Evolutionary conservation across 768 basidiomycete genomes (phyloP), one percentile per base, ranked within the genome.

Genomic region (Nevesoporus exiguus): DNA sequence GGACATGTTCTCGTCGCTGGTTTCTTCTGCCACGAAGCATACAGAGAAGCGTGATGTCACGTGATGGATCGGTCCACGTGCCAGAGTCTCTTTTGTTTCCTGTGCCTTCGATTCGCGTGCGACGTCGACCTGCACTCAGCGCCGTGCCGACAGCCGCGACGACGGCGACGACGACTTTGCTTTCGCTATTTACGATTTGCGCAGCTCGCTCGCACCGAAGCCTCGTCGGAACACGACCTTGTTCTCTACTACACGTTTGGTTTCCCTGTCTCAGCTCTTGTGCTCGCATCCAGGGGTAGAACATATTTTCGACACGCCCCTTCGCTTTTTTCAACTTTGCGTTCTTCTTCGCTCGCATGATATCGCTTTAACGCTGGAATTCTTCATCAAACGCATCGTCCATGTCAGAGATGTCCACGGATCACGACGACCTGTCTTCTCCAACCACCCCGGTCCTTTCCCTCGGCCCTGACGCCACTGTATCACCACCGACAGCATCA

Each of bases 1-100:
- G 42, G 86, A 85, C 85, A 86, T 86, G 40, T 42, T 17, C 2
- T 49, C 19, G 11, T 19, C 31, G 14, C 6, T 33, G 9, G 31
- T 15, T 39, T 21, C 14, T 8, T 3, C 21, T 31, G 36, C 29
- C 48, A 39, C 25, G 19, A 39, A 49, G 19, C 37, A 0, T 3
- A 33, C 11, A 11, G 33, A 27, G 11, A 24, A 25, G 14, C 7
- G 27, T 24, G 7, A 19, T 14, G 27, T 42, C 50, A 51, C 60
- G 50, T 60, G 59, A 22, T 8, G 11, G 2, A n/a, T n/a, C n/a
- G n/a, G 24, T 0, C 33, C 1, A 5, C 46, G 46, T 47, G 46
- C 29, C 29, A 46, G 36, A 42, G 9, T 47, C 17, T 47, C 50
- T 60, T 66, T 62, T 63, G 61, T 56, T 61, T 49, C 53, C 41